phyloP scores from a whole-genome alignment of 257 asterid genomes.

The Solanum peruvianum region DNA sequence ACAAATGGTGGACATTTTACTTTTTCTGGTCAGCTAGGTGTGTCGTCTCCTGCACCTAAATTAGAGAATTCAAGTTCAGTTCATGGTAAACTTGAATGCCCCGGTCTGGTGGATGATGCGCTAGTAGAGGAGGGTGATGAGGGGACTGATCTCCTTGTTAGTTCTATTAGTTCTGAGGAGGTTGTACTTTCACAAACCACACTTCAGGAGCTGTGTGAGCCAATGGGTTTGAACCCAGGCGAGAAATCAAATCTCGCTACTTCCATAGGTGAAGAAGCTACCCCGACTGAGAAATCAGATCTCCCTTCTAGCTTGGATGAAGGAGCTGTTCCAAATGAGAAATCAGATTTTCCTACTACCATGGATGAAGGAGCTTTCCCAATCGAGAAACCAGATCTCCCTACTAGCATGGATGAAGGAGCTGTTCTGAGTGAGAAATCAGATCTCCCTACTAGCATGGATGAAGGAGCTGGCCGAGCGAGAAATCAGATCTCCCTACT shows the following conservation, averaged over 20 bases:
- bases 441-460: background rate
- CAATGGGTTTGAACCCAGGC: constrained; percentile 2
- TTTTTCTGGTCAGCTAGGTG: constrained; percentile 1
- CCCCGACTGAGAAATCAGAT: constrained; percentile 8
- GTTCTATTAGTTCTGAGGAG: background rate
- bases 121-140: background rate
- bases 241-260: constrained; percentile 18
- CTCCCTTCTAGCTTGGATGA: constrained; percentile 7
- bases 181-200: constrained; percentile 6
- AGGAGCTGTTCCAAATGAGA: background rate
- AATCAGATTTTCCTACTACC: background rate
- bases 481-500: constrained; percentile 15
- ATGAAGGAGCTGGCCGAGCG: background rate
- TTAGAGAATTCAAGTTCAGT: constrained; percentile 15
- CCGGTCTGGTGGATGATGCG: constrained; percentile 12
- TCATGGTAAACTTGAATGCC: constrained; percentile 17
- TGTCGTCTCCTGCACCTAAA: constrained; percentile 3
- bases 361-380: background rate
- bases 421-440: background rate
- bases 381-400: constrained; percentile 18
- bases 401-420: constrained; percentile 2
- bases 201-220: constrained; percentile 10
- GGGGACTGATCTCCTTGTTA: constrained; percentile 11
- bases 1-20: constrained; percentile 14
- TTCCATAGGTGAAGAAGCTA: background rate